These are phyloP conservation scores for Lenwebbia sp. DNA, from an alignment of 345 rosid genomes.

Conservation along the genomic window DNA sequence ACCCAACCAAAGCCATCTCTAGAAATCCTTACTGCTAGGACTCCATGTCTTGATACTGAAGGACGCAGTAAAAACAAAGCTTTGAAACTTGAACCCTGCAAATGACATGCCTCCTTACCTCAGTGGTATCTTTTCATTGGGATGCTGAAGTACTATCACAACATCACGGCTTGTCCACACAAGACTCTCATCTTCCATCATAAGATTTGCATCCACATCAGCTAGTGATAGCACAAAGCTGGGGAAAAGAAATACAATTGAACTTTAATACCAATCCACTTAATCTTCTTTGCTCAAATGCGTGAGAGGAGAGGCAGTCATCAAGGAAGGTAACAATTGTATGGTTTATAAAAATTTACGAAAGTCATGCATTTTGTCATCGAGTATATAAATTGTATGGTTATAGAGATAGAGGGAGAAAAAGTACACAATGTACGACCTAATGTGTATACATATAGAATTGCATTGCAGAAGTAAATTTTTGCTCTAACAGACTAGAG, in stretches of 20 bases:
- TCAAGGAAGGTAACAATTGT: neutral
- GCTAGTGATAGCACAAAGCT: constrained; percentile 94
- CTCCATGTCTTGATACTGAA: neutral
- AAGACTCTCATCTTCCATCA: constrained; percentile 98
- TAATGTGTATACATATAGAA: neutral
- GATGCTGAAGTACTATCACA: constrained; percentile 91
- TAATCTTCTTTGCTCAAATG: neutral
- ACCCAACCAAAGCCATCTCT: neutral
- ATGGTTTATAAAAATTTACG: neutral
- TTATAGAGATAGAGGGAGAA: neutral
- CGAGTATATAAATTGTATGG: neutral
- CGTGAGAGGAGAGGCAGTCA: neutral
- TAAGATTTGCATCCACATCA: constrained; percentile 80
- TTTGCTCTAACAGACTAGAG: neutral
- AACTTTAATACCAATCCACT: neutral
- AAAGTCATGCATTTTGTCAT: neutral
- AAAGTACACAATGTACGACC: neutral
- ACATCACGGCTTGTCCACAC: constrained; percentile 96
- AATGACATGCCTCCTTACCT: constrained; percentile 32
- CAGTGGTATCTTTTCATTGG: constrained; percentile 76
- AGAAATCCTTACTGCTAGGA: neutral
- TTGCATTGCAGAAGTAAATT: neutral
- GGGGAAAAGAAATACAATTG: constrained; percentile 6
- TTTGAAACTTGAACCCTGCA: neutral
- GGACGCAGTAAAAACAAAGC: neutral